Evolutionary conservation across 306 rosid genomes (phyloP), one percentile per base, ranked within the genome.

Genomic region (Vigna hirtella): DNA sequence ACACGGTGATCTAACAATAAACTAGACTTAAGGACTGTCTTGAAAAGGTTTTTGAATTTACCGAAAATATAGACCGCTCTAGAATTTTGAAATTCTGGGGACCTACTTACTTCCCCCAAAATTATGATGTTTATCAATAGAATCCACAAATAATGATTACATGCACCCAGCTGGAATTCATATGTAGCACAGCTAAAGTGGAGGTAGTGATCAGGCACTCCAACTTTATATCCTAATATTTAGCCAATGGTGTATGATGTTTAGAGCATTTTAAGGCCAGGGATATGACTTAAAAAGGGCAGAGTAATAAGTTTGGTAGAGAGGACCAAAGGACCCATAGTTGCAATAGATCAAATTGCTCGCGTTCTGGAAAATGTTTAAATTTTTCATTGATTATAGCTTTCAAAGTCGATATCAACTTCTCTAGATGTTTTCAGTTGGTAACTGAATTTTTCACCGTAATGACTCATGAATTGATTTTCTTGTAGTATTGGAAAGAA

Each of bases 181-280:
- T 7, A 74, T 74, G 49, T 61, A 34, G 51, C 52, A 50, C 18
- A 51, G 65, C 24, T 34, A 50, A 76, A 76, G 65, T 64, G 56
- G 6, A 22, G 16, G 24, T 20, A 0, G 22, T 7, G 79, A 63
- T 76, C 28, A 38, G 42, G 52, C 40, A 49, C 61, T 47, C 79
- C 49, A 32, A 12, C 20, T 61, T 12, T 26, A 22, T 58, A 42
- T 58, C 12, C 8, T 24, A 36, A 43, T 45, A 4, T 40, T 17
- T 47, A 43, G 13, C 17, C 30, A 36, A 5, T 42, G 34, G 4
- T 4, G 43, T 32, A 58, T 28, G 70, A 62, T 62, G 49, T 59
- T 74, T 30, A 20, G 71, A 42, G 18, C 62, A 75, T 62, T 61
- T 58, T 47, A 34, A 45, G 34, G 34, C 70, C 32, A 34, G 6